These are phyloP conservation scores for Candida fluviatilis DNA, from an alignment of 805 yeast species.

Conservation along the genomic window DNA sequence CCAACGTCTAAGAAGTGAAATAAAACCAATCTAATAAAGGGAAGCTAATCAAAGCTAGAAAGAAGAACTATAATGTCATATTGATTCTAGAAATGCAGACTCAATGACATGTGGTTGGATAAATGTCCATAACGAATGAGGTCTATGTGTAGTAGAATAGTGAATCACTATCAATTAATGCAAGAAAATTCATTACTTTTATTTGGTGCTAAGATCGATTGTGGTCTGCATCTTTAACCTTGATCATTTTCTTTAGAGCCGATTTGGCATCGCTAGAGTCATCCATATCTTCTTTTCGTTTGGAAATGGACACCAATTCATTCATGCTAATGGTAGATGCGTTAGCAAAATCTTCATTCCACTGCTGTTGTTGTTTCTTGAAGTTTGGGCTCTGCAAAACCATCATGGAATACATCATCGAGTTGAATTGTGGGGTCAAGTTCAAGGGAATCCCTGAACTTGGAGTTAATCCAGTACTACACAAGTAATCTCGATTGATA, in stretches of 20 bases:
- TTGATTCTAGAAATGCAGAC: background rate
- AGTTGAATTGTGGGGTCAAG: slow-evolving; percentile 38
- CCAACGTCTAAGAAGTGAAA: background rate
- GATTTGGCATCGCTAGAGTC: slow-evolving; percentile 36
- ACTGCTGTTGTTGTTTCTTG: background rate
- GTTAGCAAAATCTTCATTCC: slow-evolving; percentile 3
- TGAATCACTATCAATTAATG: no score
- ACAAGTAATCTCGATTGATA: slow-evolving; percentile 22
- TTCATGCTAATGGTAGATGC: background rate
- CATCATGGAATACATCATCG: slow-evolving; percentile 37
- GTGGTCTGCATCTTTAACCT: slow-evolving; percentile 15
- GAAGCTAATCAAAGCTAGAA: background rate
- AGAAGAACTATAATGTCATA: background rate
- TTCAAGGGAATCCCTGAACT: slow-evolving; percentile 20
- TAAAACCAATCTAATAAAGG: background rate
- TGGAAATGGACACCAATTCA: background rate
- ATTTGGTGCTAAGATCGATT: background rate
- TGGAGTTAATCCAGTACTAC: slow-evolving; percentile 30
- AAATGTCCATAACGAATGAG: no score
- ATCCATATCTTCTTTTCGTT: slow-evolving; percentile 9
- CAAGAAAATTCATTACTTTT: no score
- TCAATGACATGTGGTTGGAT: background rate
- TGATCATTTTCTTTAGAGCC: slow-evolving; percentile 33
- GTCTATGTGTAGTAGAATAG: no score
- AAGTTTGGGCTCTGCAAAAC: slow-evolving; percentile 22